These are phyloP conservation scores for Allomyces arbusculus DNA, from an alignment of 192 early-diverging fungal species.

Conservation along the genomic window DNA sequence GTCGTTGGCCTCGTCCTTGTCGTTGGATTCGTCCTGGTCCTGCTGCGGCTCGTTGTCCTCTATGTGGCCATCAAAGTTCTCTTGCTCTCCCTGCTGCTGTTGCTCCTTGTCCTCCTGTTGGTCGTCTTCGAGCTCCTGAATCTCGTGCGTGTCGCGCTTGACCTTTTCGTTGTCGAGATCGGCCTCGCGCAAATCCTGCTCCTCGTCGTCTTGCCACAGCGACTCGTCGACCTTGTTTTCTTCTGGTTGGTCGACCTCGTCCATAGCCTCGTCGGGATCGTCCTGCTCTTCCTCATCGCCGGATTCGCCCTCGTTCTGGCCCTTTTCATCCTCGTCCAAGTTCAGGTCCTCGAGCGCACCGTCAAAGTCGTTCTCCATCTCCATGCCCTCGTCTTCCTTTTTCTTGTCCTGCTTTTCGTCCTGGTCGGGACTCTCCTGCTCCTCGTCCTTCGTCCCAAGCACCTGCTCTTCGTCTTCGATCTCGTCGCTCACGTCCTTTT, in stretches of 20 bases:
- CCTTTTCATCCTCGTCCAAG: slow-evolving; percentile 33
- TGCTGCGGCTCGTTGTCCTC: slow-evolving; percentile 21
- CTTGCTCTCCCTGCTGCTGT: slow-evolving; percentile 26
- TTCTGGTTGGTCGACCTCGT: slow-evolving; percentile 68
- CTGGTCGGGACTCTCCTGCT: slow-evolving; percentile 24
- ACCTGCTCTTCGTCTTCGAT: slow-evolving; percentile 96
- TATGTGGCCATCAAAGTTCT: slow-evolving; percentile 18
- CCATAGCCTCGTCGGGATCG: slow-evolving; percentile 75
- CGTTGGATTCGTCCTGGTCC: slow-evolving; percentile 18
- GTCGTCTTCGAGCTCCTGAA: slow-evolving; percentile 25
- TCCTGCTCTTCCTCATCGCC: slow-evolving; percentile 53
- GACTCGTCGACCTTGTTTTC: slow-evolving; percentile 86
- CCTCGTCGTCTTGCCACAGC: slow-evolving; percentile 81
- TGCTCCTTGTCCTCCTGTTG: slow-evolving; percentile 33
- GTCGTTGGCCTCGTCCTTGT: slow-evolving; percentile 22
- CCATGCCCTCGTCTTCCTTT: slow-evolving; percentile 76
- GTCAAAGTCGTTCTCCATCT: slow-evolving; percentile 93
- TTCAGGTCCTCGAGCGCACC: slow-evolving; percentile 47
- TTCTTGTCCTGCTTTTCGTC: slow-evolving; percentile 34
- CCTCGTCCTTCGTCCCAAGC: slow-evolving; percentile 62
- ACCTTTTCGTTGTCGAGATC: slow-evolving; percentile 12
- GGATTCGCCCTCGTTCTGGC: slow-evolving; percentile 28
- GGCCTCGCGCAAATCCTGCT: slow-evolving; percentile 25
- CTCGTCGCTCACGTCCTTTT: slow-evolving; percentile 90
- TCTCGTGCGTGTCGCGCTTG: slow-evolving; percentile 40